Percentiles rank a stretch among this genome's conserved stretches.
These are phyloP conservation scores for Artemisia annua DNA, from an alignment of 129 eudicot species.

Conservation along the genomic window DNA sequence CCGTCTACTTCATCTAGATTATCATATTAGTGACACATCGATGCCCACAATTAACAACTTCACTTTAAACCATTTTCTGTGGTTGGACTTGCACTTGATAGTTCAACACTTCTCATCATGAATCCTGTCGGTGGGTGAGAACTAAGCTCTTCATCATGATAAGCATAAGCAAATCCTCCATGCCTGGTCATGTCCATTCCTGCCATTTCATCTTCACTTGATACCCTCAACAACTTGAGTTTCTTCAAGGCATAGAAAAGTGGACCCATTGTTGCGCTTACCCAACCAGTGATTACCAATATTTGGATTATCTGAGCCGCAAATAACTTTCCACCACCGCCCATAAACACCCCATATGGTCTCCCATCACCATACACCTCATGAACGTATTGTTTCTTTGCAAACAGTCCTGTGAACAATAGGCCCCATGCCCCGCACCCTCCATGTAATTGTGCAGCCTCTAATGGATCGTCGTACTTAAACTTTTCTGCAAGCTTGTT, in stretches of 20 bases:
- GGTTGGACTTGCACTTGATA: constrained; percentile 30
- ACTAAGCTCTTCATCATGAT: constrained; percentile 57
- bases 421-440: constrained; percentile 78
- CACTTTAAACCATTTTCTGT: constrained; percentile 8
- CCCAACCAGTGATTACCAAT: constrained; percentile 57
- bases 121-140: constrained; percentile 34
- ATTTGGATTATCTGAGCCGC: constrained; percentile 60
- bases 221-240: constrained; percentile 52
- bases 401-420: constrained; percentile 60
- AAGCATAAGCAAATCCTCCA: constrained; percentile 66
- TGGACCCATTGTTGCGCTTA: constrained; percentile 62
- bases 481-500: constrained; percentile 57
- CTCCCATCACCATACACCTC: constrained; percentile 43
- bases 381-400: constrained; percentile 37
- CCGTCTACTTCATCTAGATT: too few relatives aligned
- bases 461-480: constrained; percentile 65
- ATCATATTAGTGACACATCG: too few relatives aligned
- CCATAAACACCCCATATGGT: constrained; percentile 64
- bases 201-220: constrained; percentile 53
- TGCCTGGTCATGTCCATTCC: constrained; percentile 73
- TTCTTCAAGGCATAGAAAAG: constrained; percentile 45
- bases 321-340: constrained; percentile 63
- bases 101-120: constrained; percentile 47
- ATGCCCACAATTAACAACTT: too few relatives aligned
- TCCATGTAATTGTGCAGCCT: constrained; percentile 72